Conservation (phyloP, 768 basidiomycete species). For the Crepidotus variabilis region DNA sequence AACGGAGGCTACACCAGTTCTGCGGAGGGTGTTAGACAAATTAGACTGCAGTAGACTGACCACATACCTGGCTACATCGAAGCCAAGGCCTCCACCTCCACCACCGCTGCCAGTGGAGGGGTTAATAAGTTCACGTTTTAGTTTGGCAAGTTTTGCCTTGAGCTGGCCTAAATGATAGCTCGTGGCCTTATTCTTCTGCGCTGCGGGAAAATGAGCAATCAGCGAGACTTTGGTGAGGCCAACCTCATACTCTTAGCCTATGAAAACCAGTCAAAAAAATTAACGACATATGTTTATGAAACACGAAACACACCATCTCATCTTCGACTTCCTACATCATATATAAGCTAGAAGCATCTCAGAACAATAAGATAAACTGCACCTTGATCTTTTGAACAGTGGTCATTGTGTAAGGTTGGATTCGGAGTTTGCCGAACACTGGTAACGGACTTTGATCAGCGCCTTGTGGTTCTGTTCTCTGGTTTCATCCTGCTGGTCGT, state of each 20-base stretch:
- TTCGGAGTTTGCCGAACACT: conserved; percentile 35
- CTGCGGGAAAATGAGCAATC: conserved; percentile 36
- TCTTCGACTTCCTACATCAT: conserved; percentile 80
- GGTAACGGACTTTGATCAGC: neutral
- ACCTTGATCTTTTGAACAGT: conserved; percentile 91
- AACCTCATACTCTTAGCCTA: conserved; percentile 74
- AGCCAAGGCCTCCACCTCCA: conserved; percentile 86
- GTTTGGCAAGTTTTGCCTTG: conserved; percentile 97
- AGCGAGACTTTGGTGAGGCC: neutral
- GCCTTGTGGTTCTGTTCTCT: conserved; percentile 8
- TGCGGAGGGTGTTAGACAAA: conserved; percentile 11
- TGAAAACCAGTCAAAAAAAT: conserved; percentile 15
- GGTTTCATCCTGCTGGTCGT: conserved; percentile 9
- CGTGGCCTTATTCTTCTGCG: conserved; percentile 94
- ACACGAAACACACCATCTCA: conserved; percentile 74
- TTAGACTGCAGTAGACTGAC: conserved; percentile 2
- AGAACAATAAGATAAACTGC: conserved; percentile 17
- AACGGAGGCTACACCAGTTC: conserved; percentile 96
- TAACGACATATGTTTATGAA: conserved; percentile 4
- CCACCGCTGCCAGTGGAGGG: conserved; percentile 75
- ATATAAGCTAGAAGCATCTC: conserved; percentile 16
- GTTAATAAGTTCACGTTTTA: conserved; percentile 88
- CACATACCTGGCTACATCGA: conserved; percentile 82
- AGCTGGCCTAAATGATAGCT: conserved; percentile 96
- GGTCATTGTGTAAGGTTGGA: conserved; percentile 57